Base-by-base conservation (phyloP, 2,329 filamentous ascomycete genomes). In the Anthostomella pinea region DNA sequence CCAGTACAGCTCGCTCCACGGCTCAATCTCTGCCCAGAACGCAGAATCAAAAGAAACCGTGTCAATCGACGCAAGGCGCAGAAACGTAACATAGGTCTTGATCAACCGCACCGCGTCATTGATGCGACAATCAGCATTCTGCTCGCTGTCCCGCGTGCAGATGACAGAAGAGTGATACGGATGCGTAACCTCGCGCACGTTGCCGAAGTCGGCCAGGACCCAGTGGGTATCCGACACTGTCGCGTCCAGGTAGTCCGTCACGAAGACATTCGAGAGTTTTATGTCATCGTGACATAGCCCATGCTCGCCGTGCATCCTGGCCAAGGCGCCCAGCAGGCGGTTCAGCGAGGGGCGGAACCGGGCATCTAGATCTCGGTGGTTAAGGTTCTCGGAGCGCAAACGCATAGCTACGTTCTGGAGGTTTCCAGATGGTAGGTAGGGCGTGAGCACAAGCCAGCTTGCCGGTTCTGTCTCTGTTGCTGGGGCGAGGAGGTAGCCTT, bases 261-360 rank as follows among this genome's bases (percentile, higher is more conserved):
- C 40, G 31, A 62, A 57, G 30, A 63, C 54, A 23, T 62, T 62
- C 33, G 55, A 56, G 6, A 50, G 41, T 39, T 62, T 62, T 32
- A 63, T 40, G 27, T 63, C 59, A 28, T 62, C 59, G 35, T 62
- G 57, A 24, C 59, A 62, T 2, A 61, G 49, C 5, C 45, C 29
- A 11, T 51, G 37, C 2, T 43, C 15, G 8, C 16, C 28, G 41
- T 62, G 59, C 29, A 62, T 53, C 14, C 29, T 22, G 18, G 44
- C 41, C n/a, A 61, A 46, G 1, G 48, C 51, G 3, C 38, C 36
- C 8, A 63, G 46, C 6, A 63, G 41, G 3, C 45, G 35, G 18
- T 62, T 45, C 22, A 62, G 41, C 0, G 58, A 60, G 2, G 56
- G 46, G 3, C 58, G 49, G 33, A 55, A 62, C 10, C 51, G 32